Conservation (phyloP, 306 rosid species). For the Vigna hirtella region DNA sequence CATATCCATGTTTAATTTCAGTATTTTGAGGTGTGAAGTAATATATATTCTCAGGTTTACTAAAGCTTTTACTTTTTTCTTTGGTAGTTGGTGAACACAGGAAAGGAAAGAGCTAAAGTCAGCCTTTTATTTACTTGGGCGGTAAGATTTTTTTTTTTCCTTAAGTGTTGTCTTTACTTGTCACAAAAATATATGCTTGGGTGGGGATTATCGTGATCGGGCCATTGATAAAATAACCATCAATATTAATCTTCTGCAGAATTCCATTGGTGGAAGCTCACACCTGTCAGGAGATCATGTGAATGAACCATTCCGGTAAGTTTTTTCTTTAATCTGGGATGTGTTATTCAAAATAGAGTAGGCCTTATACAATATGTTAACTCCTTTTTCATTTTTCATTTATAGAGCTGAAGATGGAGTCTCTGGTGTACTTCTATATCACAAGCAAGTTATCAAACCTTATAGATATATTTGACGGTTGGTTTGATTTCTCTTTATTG, state of each 20-base stretch:
- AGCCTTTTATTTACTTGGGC: constrained; percentile 97
- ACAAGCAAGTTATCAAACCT: constrained; percentile 98
- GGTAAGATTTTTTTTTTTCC: constrained; percentile 60
- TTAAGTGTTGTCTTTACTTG: constrained; percentile 32
- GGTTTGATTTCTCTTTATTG: constrained; percentile 82
- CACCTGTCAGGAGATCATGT: constrained; percentile 89
- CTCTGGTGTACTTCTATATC: constrained; percentile 97
- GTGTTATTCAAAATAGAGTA: background rate
- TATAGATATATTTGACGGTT: constrained; percentile 80
- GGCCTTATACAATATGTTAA: constrained; percentile 35
- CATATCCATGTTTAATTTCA: constrained; percentile 29
- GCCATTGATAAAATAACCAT: constrained; percentile 43
- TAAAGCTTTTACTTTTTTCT: constrained; percentile 42
- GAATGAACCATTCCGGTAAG: constrained; percentile 92
- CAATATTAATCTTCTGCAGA: constrained; percentile 63
- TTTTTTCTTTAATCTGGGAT: constrained; percentile 29
- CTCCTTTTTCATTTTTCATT: constrained; percentile 43
- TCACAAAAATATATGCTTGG: background rate
- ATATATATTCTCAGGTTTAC: constrained; percentile 24
- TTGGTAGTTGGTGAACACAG: constrained; percentile 91
- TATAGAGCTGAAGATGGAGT: constrained; percentile 95
- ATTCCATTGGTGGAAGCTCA: constrained; percentile 94
- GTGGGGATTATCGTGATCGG: background rate
- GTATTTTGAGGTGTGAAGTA: constrained; percentile 19
- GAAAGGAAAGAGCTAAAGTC: constrained; percentile 98